These are phyloP conservation scores for Nakaseomyces sp. DNA, from an alignment of 1,139 yeast species.

Conservation along the genomic window DNA sequence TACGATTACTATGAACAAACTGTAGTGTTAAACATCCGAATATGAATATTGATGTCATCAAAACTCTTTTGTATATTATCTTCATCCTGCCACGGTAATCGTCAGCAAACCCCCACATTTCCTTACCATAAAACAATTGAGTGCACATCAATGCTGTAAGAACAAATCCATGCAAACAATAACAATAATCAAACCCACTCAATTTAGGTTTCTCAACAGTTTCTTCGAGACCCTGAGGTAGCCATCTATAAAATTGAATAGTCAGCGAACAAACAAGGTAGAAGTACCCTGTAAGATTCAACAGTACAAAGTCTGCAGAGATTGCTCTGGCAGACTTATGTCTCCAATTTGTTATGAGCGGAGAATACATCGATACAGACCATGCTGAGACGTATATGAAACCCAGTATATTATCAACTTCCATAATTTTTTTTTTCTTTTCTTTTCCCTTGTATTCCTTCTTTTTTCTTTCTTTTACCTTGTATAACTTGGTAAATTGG, in stretches of 20 bases:
- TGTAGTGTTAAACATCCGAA: slow-evolving; percentile 13
- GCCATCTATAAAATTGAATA: slow-evolving; percentile 32
- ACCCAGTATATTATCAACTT: slow-evolving; percentile 20
- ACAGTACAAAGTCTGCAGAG: slow-evolving; percentile 37
- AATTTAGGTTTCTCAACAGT: slow-evolving; percentile 33
- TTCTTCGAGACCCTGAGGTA: slow-evolving; percentile 7
- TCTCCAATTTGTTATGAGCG: slow-evolving; percentile 34
- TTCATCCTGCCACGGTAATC: slow-evolving; percentile 21
- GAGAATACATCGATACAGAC: slow-evolving; percentile 41
- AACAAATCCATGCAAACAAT: slow-evolving; percentile 38
- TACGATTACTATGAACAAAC: slow-evolving; percentile 12
- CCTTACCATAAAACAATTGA: slow-evolving; percentile 32
- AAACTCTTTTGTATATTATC: slow-evolving; percentile 20
- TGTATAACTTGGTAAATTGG: no score
- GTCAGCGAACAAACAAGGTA: slow-evolving; percentile 35
- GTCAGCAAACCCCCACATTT: slow-evolving; percentile 31
- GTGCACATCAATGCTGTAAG: slow-evolving; percentile 34
- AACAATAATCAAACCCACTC: slow-evolving; percentile 36
- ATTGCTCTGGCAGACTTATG: slow-evolving; percentile 37
- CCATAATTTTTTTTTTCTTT: neutral
- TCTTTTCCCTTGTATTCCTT: no score
- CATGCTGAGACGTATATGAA: slow-evolving; percentile 27
- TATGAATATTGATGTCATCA: slow-evolving; percentile 18
- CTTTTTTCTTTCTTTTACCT: no score
- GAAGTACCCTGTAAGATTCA: slow-evolving; percentile 39